Conservation (phyloP, 1,284 basidiomycete genomes). For the Cystobasidiaceae sp. region DNA sequence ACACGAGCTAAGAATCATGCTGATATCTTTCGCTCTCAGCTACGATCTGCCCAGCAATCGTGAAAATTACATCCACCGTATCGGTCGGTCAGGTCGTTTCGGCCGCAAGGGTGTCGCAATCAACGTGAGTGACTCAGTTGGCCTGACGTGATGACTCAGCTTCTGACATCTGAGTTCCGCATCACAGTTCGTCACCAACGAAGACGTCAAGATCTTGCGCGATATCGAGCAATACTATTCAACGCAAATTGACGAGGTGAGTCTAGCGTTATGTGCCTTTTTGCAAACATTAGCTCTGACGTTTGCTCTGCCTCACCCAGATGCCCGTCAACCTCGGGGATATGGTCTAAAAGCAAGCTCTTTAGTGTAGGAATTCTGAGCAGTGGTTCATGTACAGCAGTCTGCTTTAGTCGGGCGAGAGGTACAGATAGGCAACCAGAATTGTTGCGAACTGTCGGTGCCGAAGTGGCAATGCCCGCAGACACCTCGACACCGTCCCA, state of each 20-base stretch:
- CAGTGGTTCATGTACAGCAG: too few relatives aligned
- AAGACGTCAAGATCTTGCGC: constrained; percentile 64
- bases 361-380: too few relatives aligned
- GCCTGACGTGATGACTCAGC: neutral
- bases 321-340: too few relatives aligned
- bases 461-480: too few relatives aligned
- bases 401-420: too few relatives aligned
- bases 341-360: too few relatives aligned
- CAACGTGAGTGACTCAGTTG: constrained; percentile 55
- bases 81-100: constrained; percentile 91
- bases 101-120: constrained; percentile 90
- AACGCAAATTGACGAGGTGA: constrained; percentile 66
- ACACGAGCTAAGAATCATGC: constrained; percentile 72
- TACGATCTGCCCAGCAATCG: constrained; percentile 61
- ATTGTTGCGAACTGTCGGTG: too few relatives aligned
- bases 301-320: too few relatives aligned
- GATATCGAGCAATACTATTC: constrained; percentile 63
- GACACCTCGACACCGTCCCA: too few relatives aligned
- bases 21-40: constrained; percentile 94
- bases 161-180: neutral
- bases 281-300: neutral
- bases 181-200: constrained; percentile 76
- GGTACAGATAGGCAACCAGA: too few relatives aligned
- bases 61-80: constrained; percentile 98
- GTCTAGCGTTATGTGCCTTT: constrained; percentile 50